Conservation (phyloP, 148 eudicot species). For the Chenopodium quinoa region DNA sequence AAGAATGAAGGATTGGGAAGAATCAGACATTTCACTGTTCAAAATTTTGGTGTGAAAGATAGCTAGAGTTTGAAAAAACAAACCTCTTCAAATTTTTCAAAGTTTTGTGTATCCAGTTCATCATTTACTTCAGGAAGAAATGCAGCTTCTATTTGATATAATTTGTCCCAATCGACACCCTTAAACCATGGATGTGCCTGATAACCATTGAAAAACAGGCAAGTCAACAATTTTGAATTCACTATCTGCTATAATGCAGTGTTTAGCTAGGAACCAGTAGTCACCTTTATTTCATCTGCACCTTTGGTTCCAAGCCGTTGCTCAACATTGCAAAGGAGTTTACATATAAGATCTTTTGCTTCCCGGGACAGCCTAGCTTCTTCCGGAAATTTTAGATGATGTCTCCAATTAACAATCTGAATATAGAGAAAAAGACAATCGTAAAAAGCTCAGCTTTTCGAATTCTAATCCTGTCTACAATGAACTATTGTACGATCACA, state of each 20-base stretch:
- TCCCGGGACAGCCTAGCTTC: constrained; percentile 95
- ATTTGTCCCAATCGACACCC: constrained; percentile 76
- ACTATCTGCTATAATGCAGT: background rate
- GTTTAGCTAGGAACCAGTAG: constrained; percentile 3
- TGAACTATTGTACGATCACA: background rate
- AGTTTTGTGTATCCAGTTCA: constrained; percentile 96
- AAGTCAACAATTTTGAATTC: constrained; percentile 10
- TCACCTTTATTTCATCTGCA: constrained; percentile 90
- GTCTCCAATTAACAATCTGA: constrained; percentile 98
- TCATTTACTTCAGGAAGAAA: constrained; percentile 97
- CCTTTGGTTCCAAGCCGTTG: constrained; percentile 95
- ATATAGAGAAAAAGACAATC: constrained; percentile 1
- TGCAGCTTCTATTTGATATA: constrained; percentile 92
- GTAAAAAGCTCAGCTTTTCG: background rate
- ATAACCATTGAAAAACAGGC: constrained; percentile 9
- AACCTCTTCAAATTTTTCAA: constrained; percentile 98
- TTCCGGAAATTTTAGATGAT: constrained; percentile 92
- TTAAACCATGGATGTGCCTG: constrained; percentile 97
- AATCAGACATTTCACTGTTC: background rate
- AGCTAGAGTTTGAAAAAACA: constrained; percentile 5
- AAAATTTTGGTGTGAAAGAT: constrained; percentile 1
- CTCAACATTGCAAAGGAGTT: constrained; percentile 88
- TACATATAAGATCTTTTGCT: constrained; percentile 93
- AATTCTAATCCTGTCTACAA: background rate
- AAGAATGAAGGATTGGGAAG: background rate